These are phyloP conservation scores for Pseudogymnoascus sp. DNA, from an alignment of 2,329 filamentous ascomycete genomes.

Conservation along the genomic window DNA sequence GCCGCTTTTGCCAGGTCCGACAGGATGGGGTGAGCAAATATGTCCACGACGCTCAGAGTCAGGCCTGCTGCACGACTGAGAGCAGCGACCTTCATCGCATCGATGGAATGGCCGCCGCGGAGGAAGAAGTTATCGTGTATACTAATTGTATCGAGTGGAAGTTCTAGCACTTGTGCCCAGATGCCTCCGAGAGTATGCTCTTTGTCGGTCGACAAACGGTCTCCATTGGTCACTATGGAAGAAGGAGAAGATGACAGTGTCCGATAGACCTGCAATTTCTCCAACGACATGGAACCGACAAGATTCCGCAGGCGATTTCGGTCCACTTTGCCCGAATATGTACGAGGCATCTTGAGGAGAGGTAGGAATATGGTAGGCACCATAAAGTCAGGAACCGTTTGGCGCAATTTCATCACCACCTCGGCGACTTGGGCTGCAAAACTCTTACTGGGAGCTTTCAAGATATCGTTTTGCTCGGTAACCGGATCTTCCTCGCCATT, in stretches of 20 bases:
- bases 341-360: slow-evolving; percentile 22
- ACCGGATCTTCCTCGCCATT: neutral
- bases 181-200: slow-evolving; percentile 24
- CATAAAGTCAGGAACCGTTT: slow-evolving; percentile 29
- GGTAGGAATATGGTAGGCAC: slow-evolving; percentile 27
- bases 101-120: slow-evolving; percentile 38
- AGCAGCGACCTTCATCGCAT: slow-evolving; percentile 36
- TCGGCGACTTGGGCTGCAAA: neutral
- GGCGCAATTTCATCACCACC: neutral
- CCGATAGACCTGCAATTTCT: neutral
- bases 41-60: slow-evolving; percentile 8
- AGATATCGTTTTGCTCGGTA: neutral
- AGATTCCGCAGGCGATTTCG: slow-evolving; percentile 17
- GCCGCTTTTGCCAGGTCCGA: slow-evolving; percentile 7
- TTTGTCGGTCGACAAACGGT: neutral
- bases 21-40: slow-evolving; percentile 13
- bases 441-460: neutral
- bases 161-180: slow-evolving; percentile 36
- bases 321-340: slow-evolving; percentile 26
- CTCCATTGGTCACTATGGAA: neutral
- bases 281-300: neutral
- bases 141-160: slow-evolving; percentile 24
- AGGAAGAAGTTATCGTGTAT: slow-evolving; percentile 30
- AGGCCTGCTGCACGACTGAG: slow-evolving; percentile 11
- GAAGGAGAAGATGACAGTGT: neutral